phyloP scores from a whole-genome alignment of 805 yeast species.

The Ogataea parapolymorpha region DNA sequence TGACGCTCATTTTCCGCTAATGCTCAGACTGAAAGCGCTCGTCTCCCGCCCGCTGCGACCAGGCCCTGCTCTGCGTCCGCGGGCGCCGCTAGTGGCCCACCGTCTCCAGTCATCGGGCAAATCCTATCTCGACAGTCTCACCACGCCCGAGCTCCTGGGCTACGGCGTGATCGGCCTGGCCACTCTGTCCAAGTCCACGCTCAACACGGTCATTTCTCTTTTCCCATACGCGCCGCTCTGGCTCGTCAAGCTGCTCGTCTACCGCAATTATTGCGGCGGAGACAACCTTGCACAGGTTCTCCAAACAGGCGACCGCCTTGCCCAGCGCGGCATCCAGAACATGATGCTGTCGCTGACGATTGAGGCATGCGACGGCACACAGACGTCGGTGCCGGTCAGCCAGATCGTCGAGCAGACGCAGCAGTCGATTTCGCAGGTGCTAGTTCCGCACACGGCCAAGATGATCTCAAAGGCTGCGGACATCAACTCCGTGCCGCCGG shows the following conservation, averaged over 20 bases:
- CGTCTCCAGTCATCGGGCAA: background rate
- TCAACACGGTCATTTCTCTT: conserved; percentile 56
- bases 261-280: conserved; percentile 89
- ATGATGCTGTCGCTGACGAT: conserved; percentile 95
- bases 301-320: conserved; percentile 63
- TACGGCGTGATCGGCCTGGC: conserved; percentile 67
- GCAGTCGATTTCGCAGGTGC: conserved; percentile 61
- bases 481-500: conserved; percentile 76
- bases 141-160: conserved; percentile 55
- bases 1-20: background rate
- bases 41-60: background rate
- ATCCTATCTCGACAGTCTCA: conserved; percentile 50
- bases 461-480: conserved; percentile 46
- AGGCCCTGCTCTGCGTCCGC: background rate
- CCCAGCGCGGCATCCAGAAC: conserved; percentile 76
- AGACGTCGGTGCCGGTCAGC: conserved; percentile 45
- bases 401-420: conserved; percentile 62
- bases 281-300: conserved; percentile 68
- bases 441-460: conserved; percentile 66
- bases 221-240: conserved; percentile 77
- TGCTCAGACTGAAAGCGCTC: background rate
- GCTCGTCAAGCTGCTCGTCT: conserved; percentile 67
- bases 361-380: conserved; percentile 84
- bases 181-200: conserved; percentile 59
- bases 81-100: background rate